Percentiles rank a stretch among this genome's conserved stretches.
phyloP scores from a whole-genome alignment of 495 filamentous ascomycete genomes.

The Aspergillus nidulans region DNA sequence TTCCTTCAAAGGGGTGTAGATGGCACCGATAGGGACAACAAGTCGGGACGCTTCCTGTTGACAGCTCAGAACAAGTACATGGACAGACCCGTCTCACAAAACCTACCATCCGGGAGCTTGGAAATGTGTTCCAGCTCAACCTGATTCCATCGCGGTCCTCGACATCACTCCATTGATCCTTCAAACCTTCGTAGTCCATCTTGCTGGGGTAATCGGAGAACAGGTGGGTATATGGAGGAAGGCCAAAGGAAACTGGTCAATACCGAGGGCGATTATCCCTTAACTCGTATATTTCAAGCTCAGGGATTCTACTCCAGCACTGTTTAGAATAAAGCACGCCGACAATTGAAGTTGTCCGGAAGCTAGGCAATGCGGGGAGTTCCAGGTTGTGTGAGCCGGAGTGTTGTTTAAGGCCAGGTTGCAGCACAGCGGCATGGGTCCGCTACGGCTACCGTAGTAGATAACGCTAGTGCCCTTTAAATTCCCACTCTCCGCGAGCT shows the following conservation, averaged over 20 bases:
- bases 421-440: slow-evolving; percentile 41
- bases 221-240: slow-evolving; percentile 22
- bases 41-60: slow-evolving; percentile 89
- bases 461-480: slow-evolving; percentile 31
- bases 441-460: slow-evolving; percentile 28
- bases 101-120: slow-evolving; percentile 91
- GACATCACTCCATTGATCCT: slow-evolving; percentile 96
- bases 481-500: slow-evolving; percentile 21
- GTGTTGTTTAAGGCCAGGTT: slow-evolving; percentile 45
- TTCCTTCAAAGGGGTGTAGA: slow-evolving; percentile 96
- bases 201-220: slow-evolving; percentile 31
- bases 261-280: slow-evolving; percentile 13
- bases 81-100: not conserved
- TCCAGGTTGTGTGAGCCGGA: slow-evolving; percentile 35
- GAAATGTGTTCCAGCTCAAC: slow-evolving; percentile 99
- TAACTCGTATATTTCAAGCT: slow-evolving; percentile 18
- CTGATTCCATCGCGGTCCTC: slow-evolving; percentile 96
- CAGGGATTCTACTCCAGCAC: slow-evolving; percentile 25
- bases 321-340: slow-evolving; percentile 26
- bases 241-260: slow-evolving; percentile 9
- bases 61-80: slow-evolving; percentile 19
- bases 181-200: slow-evolving; percentile 77
- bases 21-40: slow-evolving; percentile 93
- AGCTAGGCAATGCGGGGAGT: slow-evolving; percentile 22
- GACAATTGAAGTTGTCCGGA: slow-evolving; percentile 20